These are phyloP conservation scores for Thuja plicata DNA, from an alignment of 83 land plant species.

Conservation along the genomic window DNA sequence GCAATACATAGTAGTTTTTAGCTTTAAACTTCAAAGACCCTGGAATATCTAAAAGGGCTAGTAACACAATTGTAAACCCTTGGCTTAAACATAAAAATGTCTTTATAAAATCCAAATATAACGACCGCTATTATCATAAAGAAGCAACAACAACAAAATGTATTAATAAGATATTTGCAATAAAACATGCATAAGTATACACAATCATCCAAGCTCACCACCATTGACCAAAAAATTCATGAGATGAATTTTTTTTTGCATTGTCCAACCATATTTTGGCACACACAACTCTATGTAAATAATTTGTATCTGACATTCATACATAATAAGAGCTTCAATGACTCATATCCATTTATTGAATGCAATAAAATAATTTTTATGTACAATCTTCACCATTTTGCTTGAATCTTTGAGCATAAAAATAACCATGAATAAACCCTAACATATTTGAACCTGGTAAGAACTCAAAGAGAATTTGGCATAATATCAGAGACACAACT, in stretches of 20 bases:
- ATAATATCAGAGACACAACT: not conserved
- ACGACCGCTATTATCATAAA: conserved; percentile 62
- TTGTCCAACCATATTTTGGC: conserved; percentile 64
- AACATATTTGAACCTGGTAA: not conserved
- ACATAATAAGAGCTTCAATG: not conserved
- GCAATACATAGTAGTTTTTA: not conserved
- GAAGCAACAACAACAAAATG: not conserved
- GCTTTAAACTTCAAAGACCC: not conserved
- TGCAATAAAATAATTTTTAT: not conserved
- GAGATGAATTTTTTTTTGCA: conserved; percentile 58
- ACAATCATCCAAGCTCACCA: conserved; percentile 23
- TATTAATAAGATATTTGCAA: not conserved
- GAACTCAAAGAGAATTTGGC: not conserved
- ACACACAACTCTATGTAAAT: conserved; percentile 51
- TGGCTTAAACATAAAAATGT: conserved; percentile 56
- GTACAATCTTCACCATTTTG: too few relatives aligned
- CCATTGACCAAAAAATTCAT: conserved; percentile 58
- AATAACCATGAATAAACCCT: not conserved
- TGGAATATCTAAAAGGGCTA: too few relatives aligned
- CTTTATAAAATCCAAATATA: conserved; percentile 72
- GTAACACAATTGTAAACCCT: too few relatives aligned
- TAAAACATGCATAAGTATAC: not conserved
- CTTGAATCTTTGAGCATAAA: too few relatives aligned
- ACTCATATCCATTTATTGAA: not conserved
- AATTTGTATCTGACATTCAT: conserved; percentile 42